Evolutionary conservation across 208 protist species (phyloP).

Genomic region (Novymonas esmeraldas): DNA sequence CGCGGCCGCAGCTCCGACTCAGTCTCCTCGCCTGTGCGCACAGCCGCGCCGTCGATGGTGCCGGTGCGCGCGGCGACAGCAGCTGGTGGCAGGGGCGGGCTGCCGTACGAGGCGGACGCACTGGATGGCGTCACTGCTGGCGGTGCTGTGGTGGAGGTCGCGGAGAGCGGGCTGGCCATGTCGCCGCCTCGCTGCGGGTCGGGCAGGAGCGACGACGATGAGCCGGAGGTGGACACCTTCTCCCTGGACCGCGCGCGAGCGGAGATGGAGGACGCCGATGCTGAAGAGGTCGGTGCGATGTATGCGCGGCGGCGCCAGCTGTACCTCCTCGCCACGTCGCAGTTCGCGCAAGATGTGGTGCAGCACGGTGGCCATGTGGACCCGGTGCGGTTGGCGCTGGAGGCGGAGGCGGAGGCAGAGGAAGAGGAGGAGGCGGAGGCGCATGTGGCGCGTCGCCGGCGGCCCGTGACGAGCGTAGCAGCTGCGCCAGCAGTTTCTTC

Average conservation of each 20-base stretch:
- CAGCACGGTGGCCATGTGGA: constrained; percentile 34
- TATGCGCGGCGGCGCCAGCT: constrained; percentile 22
- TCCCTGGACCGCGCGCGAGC: constrained; percentile 30
- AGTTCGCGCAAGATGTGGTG: constrained; percentile 35
- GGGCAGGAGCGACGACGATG: constrained; percentile 7
- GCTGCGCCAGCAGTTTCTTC: too few species aligned
- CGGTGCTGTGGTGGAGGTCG: neutral
- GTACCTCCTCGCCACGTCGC: constrained; percentile 32
- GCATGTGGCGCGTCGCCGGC: neutral
- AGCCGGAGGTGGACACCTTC: constrained; percentile 41
- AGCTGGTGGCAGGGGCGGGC: too few species aligned
- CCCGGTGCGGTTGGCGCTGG: constrained; percentile 9
- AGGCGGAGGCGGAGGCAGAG: constrained; percentile 11
- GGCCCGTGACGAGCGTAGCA: too few species aligned
- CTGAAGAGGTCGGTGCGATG: constrained; percentile 22
- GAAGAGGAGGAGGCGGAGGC: neutral
- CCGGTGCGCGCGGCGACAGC: too few species aligned
- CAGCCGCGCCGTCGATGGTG: constrained; percentile 4
- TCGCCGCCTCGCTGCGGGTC: neutral
- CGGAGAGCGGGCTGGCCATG: neutral
- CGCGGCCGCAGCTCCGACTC: constrained; percentile 3
- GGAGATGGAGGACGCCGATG: constrained; percentile 38
- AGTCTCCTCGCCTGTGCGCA: constrained; percentile 4
- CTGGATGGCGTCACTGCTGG: constrained; percentile 1
- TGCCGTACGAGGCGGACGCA: too few species aligned